Evolutionary conservation across 129 eudicot species (phyloP).

Genomic region (Gnaphalium uliginosum): DNA sequence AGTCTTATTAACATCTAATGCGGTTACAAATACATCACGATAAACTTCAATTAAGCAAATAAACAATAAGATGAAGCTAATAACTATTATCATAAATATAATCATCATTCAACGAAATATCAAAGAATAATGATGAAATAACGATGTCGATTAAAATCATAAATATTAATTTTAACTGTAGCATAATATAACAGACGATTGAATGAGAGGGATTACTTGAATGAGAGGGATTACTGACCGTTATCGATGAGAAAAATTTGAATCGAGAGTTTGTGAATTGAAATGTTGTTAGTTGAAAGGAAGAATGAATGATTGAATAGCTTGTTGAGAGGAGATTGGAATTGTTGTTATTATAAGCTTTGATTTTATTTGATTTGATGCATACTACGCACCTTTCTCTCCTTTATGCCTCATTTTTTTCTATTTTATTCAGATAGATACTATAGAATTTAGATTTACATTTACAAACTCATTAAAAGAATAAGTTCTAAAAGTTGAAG

Average conservation of each 20-base stretch:
- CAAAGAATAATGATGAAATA: background rate
- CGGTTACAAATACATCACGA: background rate
- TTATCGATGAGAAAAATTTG: background rate
- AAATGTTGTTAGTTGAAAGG: conserved; percentile 8
- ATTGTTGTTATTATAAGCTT: conserved; percentile 34
- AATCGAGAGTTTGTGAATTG: background rate
- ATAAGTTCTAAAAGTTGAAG: too few relatives aligned
- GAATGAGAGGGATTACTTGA: conserved; percentile 24
- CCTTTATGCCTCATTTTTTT: background rate
- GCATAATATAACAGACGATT: conserved; percentile 7
- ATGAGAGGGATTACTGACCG: conserved; percentile 26
- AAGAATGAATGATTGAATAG: conserved; percentile 8
- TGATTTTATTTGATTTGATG: too few relatives aligned
- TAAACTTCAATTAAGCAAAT: background rate
- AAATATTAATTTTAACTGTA: conserved; percentile 1
- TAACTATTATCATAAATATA: conserved; percentile 6
- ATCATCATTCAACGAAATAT: background rate
- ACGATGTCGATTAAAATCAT: conserved; percentile 23
- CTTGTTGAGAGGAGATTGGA: conserved; percentile 25
- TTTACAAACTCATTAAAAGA: too few relatives aligned
- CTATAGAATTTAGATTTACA: too few relatives aligned
- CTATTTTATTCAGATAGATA: too few relatives aligned
- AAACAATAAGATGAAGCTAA: conserved; percentile 10
- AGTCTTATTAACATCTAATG: conserved; percentile 25
- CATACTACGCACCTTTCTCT: conserved; percentile 28